Evolutionary conservation across 768 basidiomycete genomes (phyloP).

Genomic region (Brasilioporus rufonigricans): DNA sequence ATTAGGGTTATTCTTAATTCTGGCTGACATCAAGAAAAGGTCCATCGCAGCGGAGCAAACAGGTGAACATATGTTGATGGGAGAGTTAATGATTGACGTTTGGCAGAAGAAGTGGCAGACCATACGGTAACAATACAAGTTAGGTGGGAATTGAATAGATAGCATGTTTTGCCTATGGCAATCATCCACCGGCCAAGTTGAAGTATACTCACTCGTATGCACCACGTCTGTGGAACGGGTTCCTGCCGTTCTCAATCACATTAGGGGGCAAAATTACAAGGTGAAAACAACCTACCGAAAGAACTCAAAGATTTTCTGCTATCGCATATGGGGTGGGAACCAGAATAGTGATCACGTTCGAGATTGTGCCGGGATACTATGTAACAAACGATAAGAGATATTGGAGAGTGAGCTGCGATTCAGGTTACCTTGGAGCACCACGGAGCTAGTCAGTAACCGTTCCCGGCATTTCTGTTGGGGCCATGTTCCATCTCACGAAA

Average conservation of each 20-base stretch:
- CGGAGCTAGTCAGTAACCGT: slow-evolving; percentile 13
- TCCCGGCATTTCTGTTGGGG: slow-evolving; percentile 22
- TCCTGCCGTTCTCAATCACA: not conserved
- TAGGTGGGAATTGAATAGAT: no score
- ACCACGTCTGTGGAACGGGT: not conserved
- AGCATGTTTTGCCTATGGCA: no score
- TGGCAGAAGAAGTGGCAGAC: no score
- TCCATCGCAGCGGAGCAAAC: no score
- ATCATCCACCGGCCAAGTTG: no score
- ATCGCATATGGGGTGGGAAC: not conserved
- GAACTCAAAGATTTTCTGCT: not conserved
- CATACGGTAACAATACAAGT: no score
- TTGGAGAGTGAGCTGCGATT: not conserved
- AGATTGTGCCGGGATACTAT: not conserved
- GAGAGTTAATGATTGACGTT: no score
- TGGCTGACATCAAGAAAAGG: no score
- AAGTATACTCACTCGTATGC: no score
- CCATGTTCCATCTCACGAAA: slow-evolving; percentile 30
- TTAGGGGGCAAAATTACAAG: not conserved
- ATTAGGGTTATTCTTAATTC: no score
- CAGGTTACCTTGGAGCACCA: not conserved
- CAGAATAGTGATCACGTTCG: not conserved
- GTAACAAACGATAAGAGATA: slow-evolving; percentile 1
- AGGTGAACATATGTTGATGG: no score
- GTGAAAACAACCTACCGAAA: not conserved